Percentiles rank a stretch among this genome's conserved stretches.
Conservation (phyloP, 148 eudicot genomes). For the Vaccinium myrtillus region DNA sequence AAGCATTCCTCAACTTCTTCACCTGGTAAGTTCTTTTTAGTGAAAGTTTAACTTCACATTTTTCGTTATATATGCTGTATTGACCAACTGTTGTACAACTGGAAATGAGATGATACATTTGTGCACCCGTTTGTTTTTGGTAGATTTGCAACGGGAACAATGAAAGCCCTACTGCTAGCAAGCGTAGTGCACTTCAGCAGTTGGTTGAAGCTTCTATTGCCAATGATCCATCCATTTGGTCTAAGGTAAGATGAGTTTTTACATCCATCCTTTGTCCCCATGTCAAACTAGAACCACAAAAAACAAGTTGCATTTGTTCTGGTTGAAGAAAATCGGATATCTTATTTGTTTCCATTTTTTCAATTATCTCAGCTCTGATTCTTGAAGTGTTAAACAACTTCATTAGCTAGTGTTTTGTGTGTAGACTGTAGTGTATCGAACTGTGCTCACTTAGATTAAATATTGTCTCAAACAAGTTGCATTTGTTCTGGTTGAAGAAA, state of each 20-base stretch:
- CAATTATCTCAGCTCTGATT: background rate
- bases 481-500: constrained; percentile 5
- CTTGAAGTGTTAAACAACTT: background rate
- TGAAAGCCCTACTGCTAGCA: constrained; percentile 54
- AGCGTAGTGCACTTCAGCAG: constrained; percentile 71
- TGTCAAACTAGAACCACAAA: background rate
- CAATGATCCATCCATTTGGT: constrained; percentile 76
- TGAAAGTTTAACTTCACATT: background rate
- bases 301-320: background rate
- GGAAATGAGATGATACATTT: background rate
- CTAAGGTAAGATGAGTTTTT: constrained; percentile 55
- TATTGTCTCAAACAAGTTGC: background rate
- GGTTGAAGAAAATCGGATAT: background rate
- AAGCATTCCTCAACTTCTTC: constrained; percentile 94
- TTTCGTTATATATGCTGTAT: background rate
- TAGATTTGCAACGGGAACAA: constrained; percentile 74
- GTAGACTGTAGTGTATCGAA: background rate
- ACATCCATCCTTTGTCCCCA: background rate
- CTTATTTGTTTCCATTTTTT: background rate
- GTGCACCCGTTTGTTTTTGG: background rate
- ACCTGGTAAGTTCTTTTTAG: constrained; percentile 53
- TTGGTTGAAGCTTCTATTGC: constrained; percentile 68
- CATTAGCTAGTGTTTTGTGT: background rate
- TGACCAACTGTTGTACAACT: constrained; percentile 12
- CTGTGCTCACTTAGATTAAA: no score